Conservation (phyloP, 1,284 basidiomycete genomes). For the Tilletia indica region DNA sequence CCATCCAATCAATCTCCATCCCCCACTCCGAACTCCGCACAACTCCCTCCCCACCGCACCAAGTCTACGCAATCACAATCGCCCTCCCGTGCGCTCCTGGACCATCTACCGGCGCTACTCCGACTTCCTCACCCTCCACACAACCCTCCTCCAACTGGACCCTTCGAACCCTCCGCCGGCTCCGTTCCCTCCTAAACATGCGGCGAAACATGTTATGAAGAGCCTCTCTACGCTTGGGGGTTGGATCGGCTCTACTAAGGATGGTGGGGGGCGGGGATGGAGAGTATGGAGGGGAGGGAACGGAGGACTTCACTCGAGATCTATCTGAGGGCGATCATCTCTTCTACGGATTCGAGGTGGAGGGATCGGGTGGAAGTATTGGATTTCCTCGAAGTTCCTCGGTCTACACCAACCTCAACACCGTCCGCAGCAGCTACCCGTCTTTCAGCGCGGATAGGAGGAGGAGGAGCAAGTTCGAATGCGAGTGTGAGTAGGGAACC, state of each 20-base stretch:
- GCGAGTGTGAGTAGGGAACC: neutral
- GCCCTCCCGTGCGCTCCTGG: conserved; percentile 78
- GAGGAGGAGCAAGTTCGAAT: neutral
- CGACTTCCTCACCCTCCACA: conserved; percentile 83
- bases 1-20: conserved; percentile 53
- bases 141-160: conserved; percentile 66
- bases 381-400: conserved; percentile 79
- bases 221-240: conserved; percentile 30
- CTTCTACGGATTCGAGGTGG: conserved; percentile 77
- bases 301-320: conserved; percentile 68
- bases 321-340: conserved; percentile 82
- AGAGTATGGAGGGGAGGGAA: conserved; percentile 69
- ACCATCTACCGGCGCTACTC: conserved; percentile 88
- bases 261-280: neutral
- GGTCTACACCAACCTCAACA: conserved; percentile 50
- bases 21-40: conserved; percentile 39
- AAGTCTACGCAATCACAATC: conserved; percentile 75
- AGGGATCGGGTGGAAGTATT: conserved; percentile 74
- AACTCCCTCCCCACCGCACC: conserved; percentile 62
- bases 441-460: neutral
- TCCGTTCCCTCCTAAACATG: conserved; percentile 76
- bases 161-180: conserved; percentile 65
- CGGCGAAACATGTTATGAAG: conserved; percentile 58
- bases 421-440: neutral
- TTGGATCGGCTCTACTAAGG: neutral